These are phyloP conservation scores for Tuber melanosporum DNA, from an alignment of 495 filamentous ascomycete species.

Conservation along the genomic window DNA sequence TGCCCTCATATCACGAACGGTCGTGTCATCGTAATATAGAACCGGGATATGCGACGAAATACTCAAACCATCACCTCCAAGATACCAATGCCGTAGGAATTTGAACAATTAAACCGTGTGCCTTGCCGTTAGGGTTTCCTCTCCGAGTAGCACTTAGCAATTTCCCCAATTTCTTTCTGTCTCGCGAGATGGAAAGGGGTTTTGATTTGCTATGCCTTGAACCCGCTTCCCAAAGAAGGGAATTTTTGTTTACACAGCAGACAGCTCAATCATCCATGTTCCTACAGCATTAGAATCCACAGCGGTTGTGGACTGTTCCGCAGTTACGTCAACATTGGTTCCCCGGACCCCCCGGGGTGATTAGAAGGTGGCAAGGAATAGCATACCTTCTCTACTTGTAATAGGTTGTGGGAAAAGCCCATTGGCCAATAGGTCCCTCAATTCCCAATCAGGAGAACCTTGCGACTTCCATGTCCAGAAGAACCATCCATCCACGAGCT, in stretches of 20 bases:
- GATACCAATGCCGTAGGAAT: background rate
- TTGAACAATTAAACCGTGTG: background rate
- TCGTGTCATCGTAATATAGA: background rate
- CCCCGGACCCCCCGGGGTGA: background rate
- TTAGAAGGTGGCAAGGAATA: background rate
- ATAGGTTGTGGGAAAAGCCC: slow-evolving; percentile 60
- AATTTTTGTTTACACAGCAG: background rate
- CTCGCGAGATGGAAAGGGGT: background rate
- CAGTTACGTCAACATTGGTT: background rate
- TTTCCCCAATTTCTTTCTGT: background rate
- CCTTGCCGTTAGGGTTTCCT: background rate
- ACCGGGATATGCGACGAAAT: background rate
- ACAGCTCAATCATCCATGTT: background rate
- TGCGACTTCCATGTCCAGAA: slow-evolving; percentile 88
- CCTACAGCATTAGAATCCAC: slow-evolving; percentile 10
- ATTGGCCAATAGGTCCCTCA: slow-evolving; percentile 56
- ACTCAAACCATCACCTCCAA: background rate
- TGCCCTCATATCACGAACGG: background rate
- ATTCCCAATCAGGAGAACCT: slow-evolving; percentile 79
- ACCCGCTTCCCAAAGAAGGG: background rate
- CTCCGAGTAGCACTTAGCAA: background rate
- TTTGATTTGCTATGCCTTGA: background rate
- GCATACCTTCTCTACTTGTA: slow-evolving; percentile 20
- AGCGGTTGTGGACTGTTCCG: slow-evolving; percentile 22
- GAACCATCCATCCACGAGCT: slow-evolving; percentile 63